phyloP scores from a whole-genome alignment of 2,329 filamentous ascomycete species.

The Trichoderma sp. region DNA sequence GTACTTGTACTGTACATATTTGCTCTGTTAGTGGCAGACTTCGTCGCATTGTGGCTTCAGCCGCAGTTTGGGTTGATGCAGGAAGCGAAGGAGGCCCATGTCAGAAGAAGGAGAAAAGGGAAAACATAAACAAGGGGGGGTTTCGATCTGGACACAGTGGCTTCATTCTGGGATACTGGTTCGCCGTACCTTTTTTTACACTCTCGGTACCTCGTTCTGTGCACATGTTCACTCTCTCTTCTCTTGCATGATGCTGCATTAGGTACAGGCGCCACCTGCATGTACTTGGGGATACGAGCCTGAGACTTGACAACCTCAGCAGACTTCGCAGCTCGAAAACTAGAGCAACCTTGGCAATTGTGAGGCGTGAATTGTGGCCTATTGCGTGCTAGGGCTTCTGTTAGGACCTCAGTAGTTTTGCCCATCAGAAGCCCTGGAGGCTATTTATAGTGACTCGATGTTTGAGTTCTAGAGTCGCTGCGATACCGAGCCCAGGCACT shows the following conservation, averaged over 20 bases:
- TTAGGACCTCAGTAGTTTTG: neutral
- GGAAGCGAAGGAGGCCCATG: neutral
- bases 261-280: neutral
- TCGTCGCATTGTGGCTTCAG: neutral
- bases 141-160: neutral
- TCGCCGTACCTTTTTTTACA: neutral
- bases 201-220: neutral
- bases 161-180: neutral
- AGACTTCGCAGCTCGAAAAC: neutral
- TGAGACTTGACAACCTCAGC: neutral
- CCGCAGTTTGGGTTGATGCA: neutral
- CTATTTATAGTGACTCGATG: slow-evolving; percentile 2
- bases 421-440: neutral
- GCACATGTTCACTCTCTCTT: neutral
- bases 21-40: neutral
- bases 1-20: too few species aligned
- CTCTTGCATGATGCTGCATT: neutral
- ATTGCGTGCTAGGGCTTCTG: neutral
- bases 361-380: neutral
- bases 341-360: neutral
- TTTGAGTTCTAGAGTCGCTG: neutral
- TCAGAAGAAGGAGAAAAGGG: neutral
- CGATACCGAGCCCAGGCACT: neutral
- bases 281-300: neutral
- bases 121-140: neutral